Base-by-base conservation (phyloP, 2,329 filamentous ascomycete species). In the Metarhizium brunneum region DNA sequence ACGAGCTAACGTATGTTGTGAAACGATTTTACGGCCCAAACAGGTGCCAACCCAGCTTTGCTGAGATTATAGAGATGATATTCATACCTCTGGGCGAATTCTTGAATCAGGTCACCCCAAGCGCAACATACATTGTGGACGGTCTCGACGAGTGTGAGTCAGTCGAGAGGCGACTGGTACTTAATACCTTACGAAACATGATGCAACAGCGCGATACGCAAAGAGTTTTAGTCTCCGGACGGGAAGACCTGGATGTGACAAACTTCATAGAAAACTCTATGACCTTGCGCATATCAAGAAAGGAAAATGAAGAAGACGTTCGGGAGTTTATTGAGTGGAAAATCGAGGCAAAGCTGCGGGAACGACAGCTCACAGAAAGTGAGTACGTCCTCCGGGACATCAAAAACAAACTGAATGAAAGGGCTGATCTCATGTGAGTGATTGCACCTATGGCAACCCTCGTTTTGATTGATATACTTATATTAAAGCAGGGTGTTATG, bases 391-490 rank as follows among this genome's bases (percentile, higher is more conserved):
- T 53, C 14, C 13, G 7, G 38, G 51, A 35, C 25, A 47, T 53
- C 3, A 53, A 53, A 16, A 32, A 14, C 3, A 30, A 45, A 45
- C 51, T 53, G 1, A 53, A 53, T 42, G 16, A 45, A 45, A 45
- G 16, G 25, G 51, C 51, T 29, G 40, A 53, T 53, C 51, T 53
- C 14, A 53, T 53, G 51, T 53, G 3, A 53, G 51, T 52, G 3
- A 35, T 18, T 29, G 3, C 40, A 52, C 40, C 13, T 52, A 10
- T 29, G 20, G 1, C 2, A 8, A 47, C 14, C 20, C 36, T 52
- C 18, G 35, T 35, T 29, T 32, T 29, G 18, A 13, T 45, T n/a
- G 14, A 11, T 14, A 35, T 53, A 47, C 25, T 47, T 14, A 53
- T 7, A 35, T 45, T 32, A 18, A 40, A 43, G 11, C 1, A 53